Evolutionary conservation across 2,329 filamentous ascomycete species (phyloP).

Genomic region (Nemania diffusa): DNA sequence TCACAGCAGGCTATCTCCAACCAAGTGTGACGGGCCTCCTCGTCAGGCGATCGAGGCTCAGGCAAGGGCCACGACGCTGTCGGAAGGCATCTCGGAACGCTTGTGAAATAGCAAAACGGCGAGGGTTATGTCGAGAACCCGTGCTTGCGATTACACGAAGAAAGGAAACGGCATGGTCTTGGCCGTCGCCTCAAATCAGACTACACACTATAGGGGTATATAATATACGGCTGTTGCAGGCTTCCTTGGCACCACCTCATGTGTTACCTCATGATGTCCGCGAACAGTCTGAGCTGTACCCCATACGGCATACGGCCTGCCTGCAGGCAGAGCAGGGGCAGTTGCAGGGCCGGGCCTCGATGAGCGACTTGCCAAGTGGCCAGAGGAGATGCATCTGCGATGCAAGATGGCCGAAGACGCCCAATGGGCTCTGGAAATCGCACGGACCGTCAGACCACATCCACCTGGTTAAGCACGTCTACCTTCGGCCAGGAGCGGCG

Average conservation of each 20-base stretch:
- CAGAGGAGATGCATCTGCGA: slow-evolving; percentile 19
- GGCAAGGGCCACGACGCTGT: slow-evolving; percentile 4
- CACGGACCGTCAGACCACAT: slow-evolving; percentile 29
- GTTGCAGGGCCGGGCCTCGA: slow-evolving; percentile 16
- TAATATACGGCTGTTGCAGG: slow-evolving; percentile 17
- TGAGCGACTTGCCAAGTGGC: slow-evolving; percentile 18
- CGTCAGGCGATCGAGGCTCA: slow-evolving; percentile 20
- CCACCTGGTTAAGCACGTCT: slow-evolving; percentile 31
- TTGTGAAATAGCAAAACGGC: not conserved
- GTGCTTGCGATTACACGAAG: not conserved
- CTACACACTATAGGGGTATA: slow-evolving; percentile 12
- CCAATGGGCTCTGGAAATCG: slow-evolving; percentile 29
- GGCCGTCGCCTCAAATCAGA: slow-evolving; percentile 1
- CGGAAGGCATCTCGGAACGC: slow-evolving; percentile 20
- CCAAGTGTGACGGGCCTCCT: not conserved
- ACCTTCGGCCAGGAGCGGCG: slow-evolving; percentile 36
- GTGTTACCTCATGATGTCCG: slow-evolving; percentile 26
- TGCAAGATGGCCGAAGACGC: slow-evolving; percentile 23
- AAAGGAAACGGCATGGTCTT: not conserved
- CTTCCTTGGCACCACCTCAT: slow-evolving; percentile 18
- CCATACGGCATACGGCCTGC: slow-evolving; percentile 27
- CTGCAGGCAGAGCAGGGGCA: slow-evolving; percentile 27
- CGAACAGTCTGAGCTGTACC: slow-evolving; percentile 15
- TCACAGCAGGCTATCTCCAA: not conserved
- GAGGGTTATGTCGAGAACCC: not conserved